These are phyloP conservation scores for Volvariella surrecta DNA, from an alignment of 1,284 basidiomycete genomes.

Conservation along the genomic window DNA sequence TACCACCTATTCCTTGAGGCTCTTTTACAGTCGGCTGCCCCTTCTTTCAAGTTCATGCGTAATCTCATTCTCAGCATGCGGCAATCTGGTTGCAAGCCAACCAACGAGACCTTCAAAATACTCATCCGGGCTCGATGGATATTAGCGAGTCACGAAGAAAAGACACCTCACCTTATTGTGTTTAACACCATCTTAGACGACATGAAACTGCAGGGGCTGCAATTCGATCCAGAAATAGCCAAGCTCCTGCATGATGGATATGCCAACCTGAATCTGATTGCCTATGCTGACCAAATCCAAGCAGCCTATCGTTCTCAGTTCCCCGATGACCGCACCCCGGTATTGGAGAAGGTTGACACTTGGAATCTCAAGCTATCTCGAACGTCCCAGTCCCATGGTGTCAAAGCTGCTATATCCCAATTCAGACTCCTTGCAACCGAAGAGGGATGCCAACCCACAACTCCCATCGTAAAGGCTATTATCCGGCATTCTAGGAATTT, in stretches of 20 bases:
- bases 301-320: slow-evolving; percentile 28
- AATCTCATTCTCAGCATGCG: slow-evolving; percentile 35
- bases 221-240: slow-evolving; percentile 33
- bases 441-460: slow-evolving; percentile 11
- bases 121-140: slow-evolving; percentile 34
- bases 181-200: slow-evolving; percentile 34
- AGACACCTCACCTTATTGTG: slow-evolving; percentile 23
- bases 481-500: slow-evolving; percentile 23
- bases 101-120: slow-evolving; percentile 36
- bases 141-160: slow-evolving; percentile 20
- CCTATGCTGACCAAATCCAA: slow-evolving; percentile 28
- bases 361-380: slow-evolving; percentile 17
- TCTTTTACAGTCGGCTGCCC: slow-evolving; percentile 12
- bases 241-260: slow-evolving; percentile 35
- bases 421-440: slow-evolving; percentile 11
- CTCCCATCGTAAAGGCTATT: slow-evolving; percentile 15
- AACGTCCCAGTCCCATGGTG: slow-evolving; percentile 18
- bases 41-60: slow-evolving; percentile 28
- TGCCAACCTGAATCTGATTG: slow-evolving; percentile 23
- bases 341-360: slow-evolving; percentile 9
- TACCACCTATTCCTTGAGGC: slow-evolving; percentile 43
- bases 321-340: slow-evolving; percentile 10
- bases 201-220: slow-evolving; percentile 33
- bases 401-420: slow-evolving; percentile 18
- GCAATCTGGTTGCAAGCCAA: slow-evolving; percentile 33